Percentiles rank a stretch among this genome's conserved stretches.
These are phyloP conservation scores for Chlamydomonas sp. DNA, from an alignment of 139 green algal species.

Conservation along the genomic window DNA sequence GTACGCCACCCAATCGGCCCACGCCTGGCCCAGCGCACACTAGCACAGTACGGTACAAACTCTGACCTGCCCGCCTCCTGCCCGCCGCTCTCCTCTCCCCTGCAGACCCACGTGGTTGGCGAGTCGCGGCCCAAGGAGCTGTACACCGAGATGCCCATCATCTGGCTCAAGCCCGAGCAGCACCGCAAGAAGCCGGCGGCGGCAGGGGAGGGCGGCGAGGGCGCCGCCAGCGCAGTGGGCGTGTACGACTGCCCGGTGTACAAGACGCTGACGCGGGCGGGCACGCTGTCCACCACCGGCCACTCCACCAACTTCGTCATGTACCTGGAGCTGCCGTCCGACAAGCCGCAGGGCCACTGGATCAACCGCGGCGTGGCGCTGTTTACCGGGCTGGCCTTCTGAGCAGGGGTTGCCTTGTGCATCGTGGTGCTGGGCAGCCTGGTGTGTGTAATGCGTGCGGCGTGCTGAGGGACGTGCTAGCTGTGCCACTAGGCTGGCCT, in stretches of 20 bases:
- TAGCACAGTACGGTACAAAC: no score
- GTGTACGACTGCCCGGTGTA: slow-evolving; percentile 85
- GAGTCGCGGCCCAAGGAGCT: slow-evolving; percentile 89
- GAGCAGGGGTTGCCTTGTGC: not conserved
- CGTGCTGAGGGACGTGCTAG: no score
- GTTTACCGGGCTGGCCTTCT: slow-evolving; percentile 65
- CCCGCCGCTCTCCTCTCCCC: not conserved
- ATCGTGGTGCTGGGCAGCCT: no score
- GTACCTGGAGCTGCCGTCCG: slow-evolving; percentile 78
- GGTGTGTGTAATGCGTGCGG: no score
- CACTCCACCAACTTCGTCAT: slow-evolving; percentile 93
- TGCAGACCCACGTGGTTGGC: slow-evolving; percentile 61
- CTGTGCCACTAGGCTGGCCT: no score
- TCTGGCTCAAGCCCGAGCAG: slow-evolving; percentile 80
- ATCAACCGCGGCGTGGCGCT: slow-evolving; percentile 82
- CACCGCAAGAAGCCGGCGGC: slow-evolving; percentile 52
- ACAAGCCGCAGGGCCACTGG: slow-evolving; percentile 75
- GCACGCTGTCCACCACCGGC: slow-evolving; percentile 82
- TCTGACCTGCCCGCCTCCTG: not conserved
- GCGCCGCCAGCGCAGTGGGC: slow-evolving; percentile 7
- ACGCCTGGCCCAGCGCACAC: no score
- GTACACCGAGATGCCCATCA: slow-evolving; percentile 85
- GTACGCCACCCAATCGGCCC: no score
- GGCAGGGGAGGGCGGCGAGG: not conserved
- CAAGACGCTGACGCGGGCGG: slow-evolving; percentile 74